Base-by-base conservation (phyloP, 129 eudicot genomes). In the Artemisia tridentata region DNA sequence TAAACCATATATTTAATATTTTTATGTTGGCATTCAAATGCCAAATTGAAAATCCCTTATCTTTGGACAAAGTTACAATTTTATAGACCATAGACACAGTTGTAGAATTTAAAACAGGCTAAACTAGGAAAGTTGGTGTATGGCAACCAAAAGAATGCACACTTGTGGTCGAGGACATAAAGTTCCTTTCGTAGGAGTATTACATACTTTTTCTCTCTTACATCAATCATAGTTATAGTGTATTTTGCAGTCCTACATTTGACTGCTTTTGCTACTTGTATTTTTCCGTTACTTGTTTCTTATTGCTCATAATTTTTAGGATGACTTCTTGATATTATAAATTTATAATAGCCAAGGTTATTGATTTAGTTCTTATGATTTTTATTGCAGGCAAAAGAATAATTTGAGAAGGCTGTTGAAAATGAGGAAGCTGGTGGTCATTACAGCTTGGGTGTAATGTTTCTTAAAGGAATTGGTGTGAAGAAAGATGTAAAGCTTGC, bases 341-440 rank as follows among this genome's bases (percentile, higher is more conserved):
- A 11, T 45, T 27, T 75, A 43, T 62, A 50, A 25, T 16, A 53
- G 57, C 73, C 18, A 21, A 51, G 18, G 45, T 38, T 59, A 16
- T 27, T 21, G 8, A 48, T 62, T 52, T 17, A 14, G 9, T 29
- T 61, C 47, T 17, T 49, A 11, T 20, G 18, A 15, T 64, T 68
- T 63, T 59, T 23, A 10, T 70, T 31, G n/a, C 84, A 93, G 99
- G 99, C 97, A n/a, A 90, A 84, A 74, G 97, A 90, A 72, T 93
- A 83, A 72, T 93, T 93, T 80, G 99, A 90, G 78, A 90, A 90
- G 70, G 97, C 99, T 74, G 99, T 89, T 72, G 90, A 84, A 15
- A 87, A 93, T 63, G 88, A 85, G 7, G 96, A 93, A 79, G 79
- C 98, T 31, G 97, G 98, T 76, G 98, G 98, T 34, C 81, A 77